Base-by-base conservation (phyloP, 75 land plant genomes). In the Selaginella tamariscina region DNA sequence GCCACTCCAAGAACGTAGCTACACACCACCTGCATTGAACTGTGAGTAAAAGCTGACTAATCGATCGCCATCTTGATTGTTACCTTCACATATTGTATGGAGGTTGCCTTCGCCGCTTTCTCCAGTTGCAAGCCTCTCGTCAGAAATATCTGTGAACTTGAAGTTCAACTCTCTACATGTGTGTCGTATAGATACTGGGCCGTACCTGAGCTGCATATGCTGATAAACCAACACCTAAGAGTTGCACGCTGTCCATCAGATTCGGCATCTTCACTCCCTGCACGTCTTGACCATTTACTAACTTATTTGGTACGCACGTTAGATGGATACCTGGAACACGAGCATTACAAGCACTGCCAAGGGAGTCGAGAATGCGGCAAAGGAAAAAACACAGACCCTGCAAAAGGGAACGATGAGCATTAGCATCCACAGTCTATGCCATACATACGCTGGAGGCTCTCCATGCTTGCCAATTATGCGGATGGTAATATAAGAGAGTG, bases 71-170 rank as follows among this genome's bases (percentile, higher is more conserved):
- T 39, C 11, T 39, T 39, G 49, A 5, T 2, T 20, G n/a, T 54
- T 31, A 70, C 77, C 77, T 75, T 75, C 26, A 75, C 69, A 54
- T 75, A 75, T 33, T 75, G 77, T 23, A 75, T 75, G 33, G 77
- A 73, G 49, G 77, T 74, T 27, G 77, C 77, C 31, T 33, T 75
- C 30, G 77, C 56, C 33, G 77, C 77, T 55, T 75, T 73, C 33
- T 75, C 77, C 56, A 75, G 63, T 27, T 75, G 77, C 70, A 75
- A 55, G 24, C 77, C 77, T 73, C 77, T 75, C 27, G 77, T 75
- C 23, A 75, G 26, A 56, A 74, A 75, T 29, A 75, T 33, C 77
- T 75, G 70, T 24, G 33, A 73, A 31, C n/a, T n/a, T n/a, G n/a
- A n/a, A n/a, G n/a, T n/a, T n/a, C n/a, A n/a, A n/a, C n/a, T n/a